These are phyloP conservation scores for Suhomyces ambrosiae DNA, from an alignment of 1,139 yeast species.

Conservation along the genomic window DNA sequence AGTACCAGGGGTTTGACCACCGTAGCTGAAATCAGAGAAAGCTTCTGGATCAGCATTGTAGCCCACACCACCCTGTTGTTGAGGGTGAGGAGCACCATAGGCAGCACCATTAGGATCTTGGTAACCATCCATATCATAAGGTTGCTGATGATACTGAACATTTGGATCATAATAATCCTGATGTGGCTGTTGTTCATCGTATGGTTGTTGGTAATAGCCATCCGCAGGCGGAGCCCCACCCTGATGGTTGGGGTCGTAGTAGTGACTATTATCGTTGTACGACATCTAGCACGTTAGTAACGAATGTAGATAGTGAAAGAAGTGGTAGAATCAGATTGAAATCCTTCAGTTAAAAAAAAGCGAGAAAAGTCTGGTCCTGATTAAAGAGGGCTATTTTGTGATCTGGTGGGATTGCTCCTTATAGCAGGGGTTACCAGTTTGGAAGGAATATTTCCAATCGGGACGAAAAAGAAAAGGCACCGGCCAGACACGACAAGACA, in stretches of 20 bases:
- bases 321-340: constrained; percentile 8
- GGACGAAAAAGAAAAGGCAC: constrained; percentile 9
- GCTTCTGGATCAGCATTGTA: constrained; percentile 70
- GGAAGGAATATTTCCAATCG: constrained; percentile 12
- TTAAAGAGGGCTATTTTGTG: constrained; percentile 10
- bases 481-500: constrained; percentile 9
- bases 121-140: constrained; percentile 52
- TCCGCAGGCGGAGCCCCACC: constrained; percentile 36
- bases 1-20: constrained; percentile 66
- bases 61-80: constrained; percentile 43
- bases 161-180: constrained; percentile 50
- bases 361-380: constrained; percentile 14
- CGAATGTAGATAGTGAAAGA: constrained; percentile 12
- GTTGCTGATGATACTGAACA: constrained; percentile 56
- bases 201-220: constrained; percentile 52
- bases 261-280: constrained; percentile 53
- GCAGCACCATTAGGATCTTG: constrained; percentile 33
- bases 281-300: constrained; percentile 38
- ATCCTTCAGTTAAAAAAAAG: constrained; percentile 8
- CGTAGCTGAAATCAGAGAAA: constrained; percentile 72
- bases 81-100: constrained; percentile 33
- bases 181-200: constrained; percentile 30
- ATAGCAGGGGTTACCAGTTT: constrained; percentile 11
- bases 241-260: constrained; percentile 50
- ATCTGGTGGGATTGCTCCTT: constrained; percentile 13